A percentile compares a stretch with the other conserved stretches of the same genome.
Evolutionary conservation across 2,329 filamentous ascomycete species (phyloP).

Genomic region (Cordyceps cicadae): DNA sequence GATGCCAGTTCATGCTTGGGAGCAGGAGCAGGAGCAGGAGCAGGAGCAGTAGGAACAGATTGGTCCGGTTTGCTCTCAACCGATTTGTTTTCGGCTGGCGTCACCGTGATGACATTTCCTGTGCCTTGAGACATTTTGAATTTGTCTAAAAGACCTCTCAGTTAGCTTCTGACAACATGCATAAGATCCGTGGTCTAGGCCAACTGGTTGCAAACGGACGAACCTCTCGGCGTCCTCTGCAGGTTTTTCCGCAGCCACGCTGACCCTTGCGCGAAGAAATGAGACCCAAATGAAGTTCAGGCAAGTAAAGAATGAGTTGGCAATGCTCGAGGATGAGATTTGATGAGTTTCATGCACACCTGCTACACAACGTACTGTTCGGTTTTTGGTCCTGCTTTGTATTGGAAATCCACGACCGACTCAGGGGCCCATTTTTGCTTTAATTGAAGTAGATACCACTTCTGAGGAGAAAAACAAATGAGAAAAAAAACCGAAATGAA

Average conservation of each 20-base stretch:
- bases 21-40: neutral
- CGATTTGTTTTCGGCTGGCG: neutral
- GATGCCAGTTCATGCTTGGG: neutral
- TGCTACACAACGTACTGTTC: conserved; percentile 1
- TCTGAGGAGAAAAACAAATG: neutral
- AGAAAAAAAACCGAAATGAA: neutral
- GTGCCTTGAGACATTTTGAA: neutral
- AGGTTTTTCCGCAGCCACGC: neutral
- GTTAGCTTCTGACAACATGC: neutral
- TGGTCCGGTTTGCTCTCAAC: neutral
- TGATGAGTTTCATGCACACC: neutral
- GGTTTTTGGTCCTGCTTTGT: neutral
- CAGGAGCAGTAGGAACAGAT: neutral
- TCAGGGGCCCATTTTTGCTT: neutral
- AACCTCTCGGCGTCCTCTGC: neutral
- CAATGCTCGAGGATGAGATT: neutral
- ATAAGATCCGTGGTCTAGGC: neutral
- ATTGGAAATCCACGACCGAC: neutral
- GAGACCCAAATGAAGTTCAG: neutral
- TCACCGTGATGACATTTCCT: neutral
- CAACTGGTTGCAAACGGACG: neutral
- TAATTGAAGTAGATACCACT: neutral
- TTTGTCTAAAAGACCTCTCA: neutral
- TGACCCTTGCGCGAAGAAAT: neutral
- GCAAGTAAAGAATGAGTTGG: neutral